phyloP scores from a whole-genome alignment of 2,329 filamentous ascomycete genomes.

The Aspergillus tubingensis region DNA sequence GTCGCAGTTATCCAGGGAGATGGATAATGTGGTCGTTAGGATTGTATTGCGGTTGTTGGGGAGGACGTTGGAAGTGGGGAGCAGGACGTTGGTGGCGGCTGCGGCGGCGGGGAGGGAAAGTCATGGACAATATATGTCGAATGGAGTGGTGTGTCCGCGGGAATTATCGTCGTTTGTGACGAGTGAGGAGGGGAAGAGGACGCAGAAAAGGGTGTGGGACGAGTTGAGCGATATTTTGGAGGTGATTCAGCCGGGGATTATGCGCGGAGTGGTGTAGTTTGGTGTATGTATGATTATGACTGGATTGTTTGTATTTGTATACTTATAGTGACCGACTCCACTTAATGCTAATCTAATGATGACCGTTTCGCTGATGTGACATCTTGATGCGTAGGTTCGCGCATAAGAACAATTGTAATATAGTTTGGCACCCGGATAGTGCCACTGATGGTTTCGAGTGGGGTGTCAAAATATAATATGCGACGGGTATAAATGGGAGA shows the following conservation, averaged over 20 bases:
- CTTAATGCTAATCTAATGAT: too few relatives aligned
- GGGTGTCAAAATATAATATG: too few relatives aligned
- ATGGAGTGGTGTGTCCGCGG: constrained; percentile 32
- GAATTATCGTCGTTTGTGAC: constrained; percentile 40
- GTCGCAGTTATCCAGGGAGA: constrained; percentile 45
- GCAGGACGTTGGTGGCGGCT: constrained; percentile 47
- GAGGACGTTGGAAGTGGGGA: constrained; percentile 51
- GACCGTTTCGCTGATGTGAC: too few relatives aligned
- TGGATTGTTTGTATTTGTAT: too few relatives aligned
- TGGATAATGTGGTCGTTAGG: constrained; percentile 27
- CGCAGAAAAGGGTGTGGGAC: constrained; percentile 47
- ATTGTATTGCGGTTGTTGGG: constrained; percentile 36
- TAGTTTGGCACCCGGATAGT: too few relatives aligned
- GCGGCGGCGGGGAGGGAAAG: constrained; percentile 42
- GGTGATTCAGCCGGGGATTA: constrained; percentile 43
- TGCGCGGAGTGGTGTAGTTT: constrained; percentile 9
- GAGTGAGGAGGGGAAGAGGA: constrained; percentile 41
- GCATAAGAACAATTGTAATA: too few relatives aligned
- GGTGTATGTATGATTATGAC: too few relatives aligned
- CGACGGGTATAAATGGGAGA: too few relatives aligned
- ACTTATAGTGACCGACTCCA: too few relatives aligned
- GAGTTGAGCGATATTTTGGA: constrained; percentile 49
- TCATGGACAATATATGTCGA: constrained; percentile 51
- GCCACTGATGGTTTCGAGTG: too few relatives aligned
- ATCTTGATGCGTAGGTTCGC: too few relatives aligned